phyloP scores from a whole-genome alignment of 2,329 filamentous ascomycete genomes.

The Whalleya microplaca region DNA sequence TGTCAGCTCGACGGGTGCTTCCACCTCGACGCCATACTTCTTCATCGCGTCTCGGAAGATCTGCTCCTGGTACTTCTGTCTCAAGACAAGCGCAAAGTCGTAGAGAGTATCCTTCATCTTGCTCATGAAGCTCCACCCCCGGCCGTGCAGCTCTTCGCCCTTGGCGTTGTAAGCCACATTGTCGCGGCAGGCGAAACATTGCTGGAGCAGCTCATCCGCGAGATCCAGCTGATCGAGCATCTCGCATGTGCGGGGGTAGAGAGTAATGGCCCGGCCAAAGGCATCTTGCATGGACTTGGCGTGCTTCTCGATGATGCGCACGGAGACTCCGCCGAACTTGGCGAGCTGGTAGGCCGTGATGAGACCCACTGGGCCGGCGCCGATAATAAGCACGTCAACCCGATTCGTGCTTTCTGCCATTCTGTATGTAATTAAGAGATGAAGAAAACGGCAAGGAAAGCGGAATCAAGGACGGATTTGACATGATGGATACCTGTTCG shows the following conservation, averaged over 20 bases:
- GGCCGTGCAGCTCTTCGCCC: slow-evolving; percentile 47
- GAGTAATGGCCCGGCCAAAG: slow-evolving; percentile 58
- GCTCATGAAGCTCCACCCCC: slow-evolving; percentile 58
- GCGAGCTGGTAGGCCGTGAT: slow-evolving; percentile 49
- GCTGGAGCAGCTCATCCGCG: slow-evolving; percentile 52
- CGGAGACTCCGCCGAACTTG: slow-evolving; percentile 41
- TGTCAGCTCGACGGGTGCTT: slow-evolving; percentile 42
- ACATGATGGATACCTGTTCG: neutral
- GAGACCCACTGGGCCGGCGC: slow-evolving; percentile 50
- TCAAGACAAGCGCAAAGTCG: slow-evolving; percentile 56
- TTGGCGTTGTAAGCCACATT: slow-evolving; percentile 52
- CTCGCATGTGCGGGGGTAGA: slow-evolving; percentile 55
- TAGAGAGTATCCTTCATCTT: slow-evolving; percentile 55
- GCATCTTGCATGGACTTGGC: slow-evolving; percentile 52
- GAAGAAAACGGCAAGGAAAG: neutral
- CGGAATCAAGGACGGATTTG: neutral
- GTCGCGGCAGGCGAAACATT: slow-evolving; percentile 55
- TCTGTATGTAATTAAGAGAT: neutral
- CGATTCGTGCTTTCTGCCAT: slow-evolving; percentile 17
- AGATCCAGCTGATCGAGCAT: slow-evolving; percentile 56
- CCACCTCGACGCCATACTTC: slow-evolving; percentile 39
- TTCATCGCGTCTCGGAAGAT: slow-evolving; percentile 48
- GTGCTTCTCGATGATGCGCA: slow-evolving; percentile 54
- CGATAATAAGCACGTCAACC: slow-evolving; percentile 44
- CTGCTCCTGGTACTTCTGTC: slow-evolving; percentile 59